Base-by-base conservation (phyloP, 2,329 filamentous ascomycete genomes). In the Colletotrichum lindemuthianum region DNA sequence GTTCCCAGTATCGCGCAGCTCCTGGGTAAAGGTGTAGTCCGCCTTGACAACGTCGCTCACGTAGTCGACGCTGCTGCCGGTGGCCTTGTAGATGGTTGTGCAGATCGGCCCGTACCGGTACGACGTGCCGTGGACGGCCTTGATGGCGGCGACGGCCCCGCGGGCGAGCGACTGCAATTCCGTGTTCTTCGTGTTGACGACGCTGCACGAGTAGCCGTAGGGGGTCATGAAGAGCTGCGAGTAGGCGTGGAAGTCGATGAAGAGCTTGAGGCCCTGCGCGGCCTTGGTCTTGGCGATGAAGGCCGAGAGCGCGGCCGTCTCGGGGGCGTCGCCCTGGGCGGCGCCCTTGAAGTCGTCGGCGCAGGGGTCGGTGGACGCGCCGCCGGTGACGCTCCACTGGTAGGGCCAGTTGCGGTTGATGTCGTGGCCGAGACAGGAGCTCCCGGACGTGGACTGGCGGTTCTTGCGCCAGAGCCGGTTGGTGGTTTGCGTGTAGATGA, bases 221-320 rank as follows among this genome's bases (percentile, higher is more conserved):
- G 85, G 79, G 65, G 70, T 79, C 63, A 86, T 80, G 60, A 85
- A 78, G 41, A 82, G 75, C 67, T 86, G 82, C 11, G 79, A 80
- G 74, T 86, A 88, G 1, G 83, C 78, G 75, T 88, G 86, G 70
- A 83, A 83, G 73, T 88, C 86, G 70, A 88, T 83, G 75, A 82
- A 88, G 5, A 87, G 76, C 67, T 84, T 81, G 41, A 87, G 73
- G 7, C 82, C 81, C 65, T 81, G 78, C 7, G 59, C 61, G 13
- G 63, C 51, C 66, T 72, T 72, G 40, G 69, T 69, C 37, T 53
- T 53, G 49, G 66, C 59, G 33, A 74, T 66, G 61, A 70, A 74
- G n/a, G 67, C 60, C 9, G 70, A 59, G 48, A 88, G 76, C 1
- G 73, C 81, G 63, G 75, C 74, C 59, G 74, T 83, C 73, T 85